Conservation (phyloP, 139 green algal genomes). For the Penium margaritaceum region DNA sequence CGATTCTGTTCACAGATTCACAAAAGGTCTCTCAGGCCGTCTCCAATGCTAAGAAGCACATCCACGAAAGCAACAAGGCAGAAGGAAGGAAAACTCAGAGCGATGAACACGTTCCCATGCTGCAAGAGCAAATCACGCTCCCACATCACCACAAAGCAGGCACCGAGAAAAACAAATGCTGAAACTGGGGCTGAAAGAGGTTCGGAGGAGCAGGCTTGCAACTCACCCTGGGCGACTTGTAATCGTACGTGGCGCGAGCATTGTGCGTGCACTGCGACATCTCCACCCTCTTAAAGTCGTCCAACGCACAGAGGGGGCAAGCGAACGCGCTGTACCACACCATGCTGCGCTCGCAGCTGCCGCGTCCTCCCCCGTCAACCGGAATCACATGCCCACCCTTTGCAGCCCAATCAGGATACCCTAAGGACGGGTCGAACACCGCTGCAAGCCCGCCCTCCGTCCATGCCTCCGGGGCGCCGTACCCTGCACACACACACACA, state of each 20-base stretch:
- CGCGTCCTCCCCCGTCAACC: background rate
- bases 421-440: background rate
- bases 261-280: constrained; percentile 2
- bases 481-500: constrained; percentile 1
- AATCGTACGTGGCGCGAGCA: constrained; percentile 8
- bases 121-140: no score
- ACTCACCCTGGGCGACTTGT: constrained; percentile 21
- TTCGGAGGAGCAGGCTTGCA: background rate
- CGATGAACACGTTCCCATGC: background rate
- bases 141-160: background rate
- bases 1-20: no score
- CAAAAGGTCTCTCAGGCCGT: no score
- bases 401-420: background rate
- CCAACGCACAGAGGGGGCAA: constrained; percentile 17
- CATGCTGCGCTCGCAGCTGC: background rate
- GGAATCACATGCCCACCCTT: background rate
- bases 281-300: constrained; percentile 16
- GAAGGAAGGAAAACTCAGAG: background rate
- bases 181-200: no score
- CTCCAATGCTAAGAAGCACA: no score
- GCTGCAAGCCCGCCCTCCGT: constrained; percentile 1
- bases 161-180: background rate
- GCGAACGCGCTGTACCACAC: constrained; percentile 25
- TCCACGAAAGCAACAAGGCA: background rate
- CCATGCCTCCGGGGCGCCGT: constrained; percentile 29